Conservation (phyloP, 345 rosid species). For the Cardiospermum halicacabum region DNA sequence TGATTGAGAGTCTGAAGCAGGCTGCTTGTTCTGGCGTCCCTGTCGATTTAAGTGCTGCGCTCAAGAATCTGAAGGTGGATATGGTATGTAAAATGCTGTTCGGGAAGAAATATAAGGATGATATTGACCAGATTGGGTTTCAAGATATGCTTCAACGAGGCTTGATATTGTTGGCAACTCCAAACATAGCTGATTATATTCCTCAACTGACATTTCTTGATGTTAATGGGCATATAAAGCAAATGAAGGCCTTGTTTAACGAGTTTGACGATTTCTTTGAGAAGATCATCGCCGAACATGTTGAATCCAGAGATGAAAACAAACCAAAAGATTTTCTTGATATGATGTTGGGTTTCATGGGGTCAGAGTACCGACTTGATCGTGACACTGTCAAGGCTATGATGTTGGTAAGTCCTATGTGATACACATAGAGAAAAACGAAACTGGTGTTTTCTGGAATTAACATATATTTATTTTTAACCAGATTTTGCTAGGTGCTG, state of each 20-base stretch:
- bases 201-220: neutral
- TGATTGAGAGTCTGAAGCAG: slow-evolving; percentile 8
- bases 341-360: neutral
- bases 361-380: neutral
- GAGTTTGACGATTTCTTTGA: neutral
- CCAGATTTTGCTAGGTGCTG: slow-evolving; percentile 5
- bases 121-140: slow-evolving; percentile 20
- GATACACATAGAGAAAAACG: neutral
- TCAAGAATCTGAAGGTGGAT: slow-evolving; percentile 15
- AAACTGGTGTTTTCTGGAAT: neutral
- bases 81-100: slow-evolving; percentile 35
- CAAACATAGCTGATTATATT: slow-evolving; percentile 22
- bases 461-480: neutral
- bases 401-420: neutral
- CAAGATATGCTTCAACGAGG: slow-evolving; percentile 21
- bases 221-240: neutral
- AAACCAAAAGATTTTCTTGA: neutral
- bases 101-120: slow-evolving; percentile 31
- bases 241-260: neutral
- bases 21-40: slow-evolving; percentile 1
- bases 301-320: neutral
- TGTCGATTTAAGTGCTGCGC: slow-evolving; percentile 24
- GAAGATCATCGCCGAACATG: neutral
- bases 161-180: neutral
- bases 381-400: neutral